Base-by-base conservation (phyloP, 169 alveolate species). In the Cryptosporidium muris region DNA sequence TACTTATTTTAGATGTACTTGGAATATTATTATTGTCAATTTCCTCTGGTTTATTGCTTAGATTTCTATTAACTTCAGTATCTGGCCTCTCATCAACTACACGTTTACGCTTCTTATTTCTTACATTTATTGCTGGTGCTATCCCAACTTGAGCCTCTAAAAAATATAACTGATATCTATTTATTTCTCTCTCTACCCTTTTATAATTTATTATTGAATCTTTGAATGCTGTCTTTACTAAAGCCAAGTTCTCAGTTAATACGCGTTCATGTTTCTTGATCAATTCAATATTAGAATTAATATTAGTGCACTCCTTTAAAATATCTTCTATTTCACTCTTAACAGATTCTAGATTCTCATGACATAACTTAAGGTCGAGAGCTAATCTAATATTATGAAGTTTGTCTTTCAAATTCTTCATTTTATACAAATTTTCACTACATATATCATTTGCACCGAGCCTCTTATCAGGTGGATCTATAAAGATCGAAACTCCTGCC, bases 71-170 rank as follows among this genome's bases (percentile, higher is more conserved):
- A 8, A 7, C 51, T 2, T 9, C 38, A 9, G 11, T 52, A 37
- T 66, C 52, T 38, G 6, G 49, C 36, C 40, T 16, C 14, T 53
- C 66, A 2, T 7, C 34, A 52, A 53, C 16, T 7, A 40, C 40
- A 8, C 54, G 65, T 36, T 60, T 66, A 9, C 60, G 54, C 34
- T 74, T 74, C 45, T 34, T 74, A 12, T 43, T 56, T 6, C 36
- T 74, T 48, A 8, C 45, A 60, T 74, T 74, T 60, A 42, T 45
- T 42, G 63, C 85, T 8, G 85, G 85, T n/a, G 85, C 85, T n/a
- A 74, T 63, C 2, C 85, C 85, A 25, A 74, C 49, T 16, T 74
- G 85, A 12, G 54, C 42, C 40, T 74, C 85, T 11, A 58, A 58
- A 63, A 66, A 74, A 45, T 58, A 74, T n/a, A 74, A 45, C n/a